Evolutionary conservation across 1,284 basidiomycete genomes (phyloP).

Genomic region (Anthracocystis walkeri): DNA sequence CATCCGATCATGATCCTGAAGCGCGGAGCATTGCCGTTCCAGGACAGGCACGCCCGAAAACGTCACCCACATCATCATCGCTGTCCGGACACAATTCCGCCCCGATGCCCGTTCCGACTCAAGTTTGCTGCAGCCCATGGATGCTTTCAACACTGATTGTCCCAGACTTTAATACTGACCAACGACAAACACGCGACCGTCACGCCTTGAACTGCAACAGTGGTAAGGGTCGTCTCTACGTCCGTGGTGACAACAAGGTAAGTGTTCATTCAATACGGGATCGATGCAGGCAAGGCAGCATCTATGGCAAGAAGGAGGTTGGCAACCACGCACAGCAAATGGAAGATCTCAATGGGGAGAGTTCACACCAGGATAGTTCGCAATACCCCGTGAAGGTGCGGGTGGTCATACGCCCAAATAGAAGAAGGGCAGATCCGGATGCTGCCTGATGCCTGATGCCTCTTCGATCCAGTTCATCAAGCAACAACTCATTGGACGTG

Average conservation of each 20-base stretch:
- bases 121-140: conserved; percentile 24
- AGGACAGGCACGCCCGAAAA: too few species aligned
- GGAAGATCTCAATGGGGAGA: background rate
- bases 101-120: background rate
- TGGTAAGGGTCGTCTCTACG: conserved; percentile 68
- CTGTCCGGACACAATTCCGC: background rate
- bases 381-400: background rate
- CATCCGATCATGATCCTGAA: background rate
- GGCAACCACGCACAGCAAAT: background rate
- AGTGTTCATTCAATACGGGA: conserved; percentile 15
- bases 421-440: background rate
- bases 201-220: conserved; percentile 35
- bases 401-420: too few species aligned
- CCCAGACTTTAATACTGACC: conserved; percentile 12
- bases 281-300: background rate
- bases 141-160: background rate
- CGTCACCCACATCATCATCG: background rate
- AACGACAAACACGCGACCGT: conserved; percentile 1
- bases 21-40: background rate
- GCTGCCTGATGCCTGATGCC: conserved; percentile 2
- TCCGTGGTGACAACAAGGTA: conserved; percentile 70
- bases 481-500: background rate
- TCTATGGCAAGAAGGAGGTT: background rate
- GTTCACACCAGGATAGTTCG: background rate
- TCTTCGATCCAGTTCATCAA: background rate